Evolutionary conservation across 176 grass and related monocot species (phyloP).

Genomic region (Lolium rigidum): DNA sequence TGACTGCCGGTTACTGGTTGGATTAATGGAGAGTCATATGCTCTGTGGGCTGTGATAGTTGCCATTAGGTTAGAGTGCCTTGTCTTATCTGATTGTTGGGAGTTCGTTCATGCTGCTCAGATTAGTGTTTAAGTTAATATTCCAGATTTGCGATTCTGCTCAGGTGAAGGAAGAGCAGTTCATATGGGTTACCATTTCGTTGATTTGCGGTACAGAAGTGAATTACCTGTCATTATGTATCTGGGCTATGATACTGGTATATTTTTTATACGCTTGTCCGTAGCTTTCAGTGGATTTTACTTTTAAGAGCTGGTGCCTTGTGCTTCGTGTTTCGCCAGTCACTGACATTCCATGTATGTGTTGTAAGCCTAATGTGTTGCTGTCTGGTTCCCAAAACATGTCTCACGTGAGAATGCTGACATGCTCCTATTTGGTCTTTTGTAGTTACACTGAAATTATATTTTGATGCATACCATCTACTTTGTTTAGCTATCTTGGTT

Average conservation of each 20-base stretch:
- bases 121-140: neutral
- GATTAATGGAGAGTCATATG: no score
- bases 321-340: neutral
- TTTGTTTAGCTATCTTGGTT: neutral
- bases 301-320: neutral
- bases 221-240: neutral
- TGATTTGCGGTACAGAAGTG: neutral
- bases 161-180: neutral
- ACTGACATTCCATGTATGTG: neutral
- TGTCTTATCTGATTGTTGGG: neutral
- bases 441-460: neutral
- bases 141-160: neutral
- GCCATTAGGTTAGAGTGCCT: neutral
- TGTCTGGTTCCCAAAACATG: neutral
- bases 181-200: neutral
- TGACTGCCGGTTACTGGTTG: no score
- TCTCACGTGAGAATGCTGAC: neutral
- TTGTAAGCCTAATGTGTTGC: neutral
- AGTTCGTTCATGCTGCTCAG: neutral
- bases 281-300: neutral
- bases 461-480: neutral
- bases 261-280: neutral
- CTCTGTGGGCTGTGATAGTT: no score
- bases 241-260: neutral
- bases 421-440: neutral